These are phyloP conservation scores for Epichloe uncinata DNA, from an alignment of 2,329 filamentous ascomycete genomes.

Conservation along the genomic window DNA sequence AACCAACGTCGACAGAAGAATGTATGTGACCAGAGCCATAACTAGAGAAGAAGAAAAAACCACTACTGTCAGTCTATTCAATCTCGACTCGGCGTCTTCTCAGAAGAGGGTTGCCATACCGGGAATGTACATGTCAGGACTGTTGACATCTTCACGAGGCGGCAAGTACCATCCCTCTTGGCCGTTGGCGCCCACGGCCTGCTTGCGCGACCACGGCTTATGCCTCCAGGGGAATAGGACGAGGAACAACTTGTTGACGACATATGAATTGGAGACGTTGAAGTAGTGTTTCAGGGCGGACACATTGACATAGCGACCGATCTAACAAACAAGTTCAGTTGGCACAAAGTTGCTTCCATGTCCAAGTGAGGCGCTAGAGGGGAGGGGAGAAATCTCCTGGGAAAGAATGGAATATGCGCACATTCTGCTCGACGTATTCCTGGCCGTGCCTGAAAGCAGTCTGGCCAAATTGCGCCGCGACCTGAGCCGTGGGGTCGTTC, in stretches of 20 bases:
- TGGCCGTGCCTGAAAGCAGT: constrained; percentile 83
- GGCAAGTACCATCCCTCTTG: constrained; percentile 73
- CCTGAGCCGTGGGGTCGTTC: constrained; percentile 86
- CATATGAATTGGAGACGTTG: constrained; percentile 96
- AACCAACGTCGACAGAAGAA: constrained; percentile 80
- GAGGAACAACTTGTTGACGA: constrained; percentile 81
- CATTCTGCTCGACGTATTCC: constrained; percentile 91
- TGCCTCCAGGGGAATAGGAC: constrained; percentile 97
- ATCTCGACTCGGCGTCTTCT: no score
- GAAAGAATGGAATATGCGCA: constrained; percentile 28
- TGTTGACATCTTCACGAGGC: constrained; percentile 90
- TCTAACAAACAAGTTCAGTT: constrained; percentile 19
- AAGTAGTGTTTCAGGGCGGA: constrained; percentile 96
- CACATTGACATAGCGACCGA: constrained; percentile 72
- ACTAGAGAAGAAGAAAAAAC: constrained; percentile 27
- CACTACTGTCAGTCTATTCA: constrained; percentile 11
- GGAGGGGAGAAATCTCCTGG: no score
- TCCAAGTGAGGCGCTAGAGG: no score
- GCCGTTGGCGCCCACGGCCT: constrained; percentile 55
- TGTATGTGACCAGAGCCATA: constrained; percentile 97
- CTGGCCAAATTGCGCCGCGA: constrained; percentile 89
- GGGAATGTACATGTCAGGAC: constrained; percentile 98
- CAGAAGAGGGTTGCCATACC: constrained; percentile 19
- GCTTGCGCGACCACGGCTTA: constrained; percentile 91
- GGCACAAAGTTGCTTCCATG: constrained; percentile 4